These are phyloP conservation scores for Mycena maculata DNA, from an alignment of 768 basidiomycete species.

Conservation along the genomic window DNA sequence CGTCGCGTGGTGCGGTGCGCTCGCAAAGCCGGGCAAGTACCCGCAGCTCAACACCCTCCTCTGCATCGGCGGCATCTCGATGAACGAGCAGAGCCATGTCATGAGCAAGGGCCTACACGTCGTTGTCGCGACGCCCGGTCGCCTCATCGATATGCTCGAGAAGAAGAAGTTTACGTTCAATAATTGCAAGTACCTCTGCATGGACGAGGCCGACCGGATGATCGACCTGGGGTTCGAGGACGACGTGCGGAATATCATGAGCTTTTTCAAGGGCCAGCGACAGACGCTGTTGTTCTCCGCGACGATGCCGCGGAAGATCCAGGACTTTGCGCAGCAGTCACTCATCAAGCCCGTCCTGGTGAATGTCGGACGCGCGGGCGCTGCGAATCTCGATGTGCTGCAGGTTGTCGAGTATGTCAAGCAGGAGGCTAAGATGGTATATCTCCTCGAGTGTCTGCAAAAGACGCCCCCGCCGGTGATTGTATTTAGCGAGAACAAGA, in stretches of 20 bases:
- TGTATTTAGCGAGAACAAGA: conserved; percentile 98
- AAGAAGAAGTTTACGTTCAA: conserved; percentile 94
- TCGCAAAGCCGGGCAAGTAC: conserved; percentile 84
- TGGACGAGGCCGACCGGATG: conserved; percentile 99
- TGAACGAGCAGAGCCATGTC: conserved; percentile 96
- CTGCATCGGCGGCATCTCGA: conserved; percentile 97
- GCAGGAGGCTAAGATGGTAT: conserved; percentile 99
- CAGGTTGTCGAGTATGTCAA: conserved; percentile 99
- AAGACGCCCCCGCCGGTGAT: conserved; percentile 99
- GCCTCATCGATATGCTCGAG: conserved; percentile 97
- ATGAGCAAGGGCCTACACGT: conserved; percentile 93
- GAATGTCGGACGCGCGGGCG: conserved; percentile 98
- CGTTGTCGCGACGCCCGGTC: conserved; percentile 96
- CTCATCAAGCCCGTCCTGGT: conserved; percentile 95
- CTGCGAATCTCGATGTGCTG: conserved; percentile 95
- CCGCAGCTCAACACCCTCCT: conserved; percentile 89
- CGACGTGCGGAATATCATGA: conserved; percentile 98
- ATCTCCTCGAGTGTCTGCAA: conserved; percentile 95
- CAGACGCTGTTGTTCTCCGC: conserved; percentile 98
- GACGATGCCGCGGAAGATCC: conserved; percentile 98
- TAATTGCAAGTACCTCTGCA: conserved; percentile 95
- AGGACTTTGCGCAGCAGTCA: conserved; percentile 97
- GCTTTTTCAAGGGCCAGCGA: conserved; percentile 96
- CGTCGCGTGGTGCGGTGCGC: conserved; percentile 83
- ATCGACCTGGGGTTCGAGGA: conserved; percentile 99